These are phyloP conservation scores for Fusarium floridanum DNA, from an alignment of 2,329 filamentous ascomycete genomes.

Conservation along the genomic window DNA sequence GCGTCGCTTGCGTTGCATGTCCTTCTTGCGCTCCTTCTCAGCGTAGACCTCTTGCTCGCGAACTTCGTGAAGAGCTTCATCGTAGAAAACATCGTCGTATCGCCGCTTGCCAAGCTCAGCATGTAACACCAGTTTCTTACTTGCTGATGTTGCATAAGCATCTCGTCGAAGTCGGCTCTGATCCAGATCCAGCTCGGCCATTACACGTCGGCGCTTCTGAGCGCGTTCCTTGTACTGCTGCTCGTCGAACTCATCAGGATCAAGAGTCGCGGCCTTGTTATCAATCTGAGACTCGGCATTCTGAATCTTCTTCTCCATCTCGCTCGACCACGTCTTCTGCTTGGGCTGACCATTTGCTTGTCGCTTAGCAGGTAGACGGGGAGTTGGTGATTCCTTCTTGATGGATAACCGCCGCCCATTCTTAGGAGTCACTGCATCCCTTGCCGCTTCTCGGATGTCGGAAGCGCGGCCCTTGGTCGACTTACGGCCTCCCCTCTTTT, in stretches of 20 bases:
- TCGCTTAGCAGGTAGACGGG: constrained; percentile 67
- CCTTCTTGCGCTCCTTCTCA: constrained; percentile 99
- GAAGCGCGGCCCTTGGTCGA: constrained; percentile 65
- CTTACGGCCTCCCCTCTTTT: constrained; percentile 51
- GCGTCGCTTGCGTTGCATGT: constrained; percentile 97
- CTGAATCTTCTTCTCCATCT: constrained; percentile 59
- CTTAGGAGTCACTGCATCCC: constrained; percentile 63
- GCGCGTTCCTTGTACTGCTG: constrained; percentile 66
- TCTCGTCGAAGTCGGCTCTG: constrained; percentile 73
- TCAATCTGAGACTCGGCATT: constrained; percentile 59
- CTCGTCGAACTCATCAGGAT: constrained; percentile 59
- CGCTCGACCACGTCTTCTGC: constrained; percentile 73
- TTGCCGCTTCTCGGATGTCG: constrained; percentile 63
- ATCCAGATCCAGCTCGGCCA: constrained; percentile 71
- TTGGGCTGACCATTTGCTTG: constrained; percentile 72
- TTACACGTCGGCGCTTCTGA: constrained; percentile 77
- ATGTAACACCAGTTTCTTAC: constrained; percentile 75
- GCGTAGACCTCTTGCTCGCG: constrained; percentile 90
- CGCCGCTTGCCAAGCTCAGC: constrained; percentile 79
- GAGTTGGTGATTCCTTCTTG: constrained; percentile 61
- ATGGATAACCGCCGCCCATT: constrained; percentile 63
- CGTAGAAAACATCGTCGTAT: constrained; percentile 82
- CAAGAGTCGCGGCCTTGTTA: constrained; percentile 60
- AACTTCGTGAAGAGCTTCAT: constrained; percentile 86
- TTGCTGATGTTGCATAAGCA: constrained; percentile 71